Base-by-base conservation (phyloP, 148 eudicot genomes). In the Amaranthus cruentus region DNA sequence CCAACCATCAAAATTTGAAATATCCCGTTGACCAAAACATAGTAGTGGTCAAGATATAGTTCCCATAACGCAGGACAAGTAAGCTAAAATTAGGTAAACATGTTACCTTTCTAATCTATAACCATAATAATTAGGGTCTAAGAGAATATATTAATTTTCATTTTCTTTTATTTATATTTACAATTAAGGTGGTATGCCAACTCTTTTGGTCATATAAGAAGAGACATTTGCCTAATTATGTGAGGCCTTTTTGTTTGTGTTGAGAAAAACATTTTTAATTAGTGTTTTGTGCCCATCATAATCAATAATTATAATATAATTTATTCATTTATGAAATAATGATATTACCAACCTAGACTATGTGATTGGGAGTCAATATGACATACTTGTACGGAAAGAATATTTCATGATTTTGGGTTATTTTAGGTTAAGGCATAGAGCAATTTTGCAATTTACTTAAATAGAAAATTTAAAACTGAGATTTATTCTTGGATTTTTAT, bases 171-270 rank as follows among this genome's bases (percentile, higher is more conserved):
- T 28, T 28, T 28, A 28, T 28, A 28, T 0, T 28, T 28, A 28
- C 38, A 28, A 28, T 28, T 10, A 3, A 0, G 11, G 49, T 42
- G 62, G 49, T 59, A 12, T 62, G 43, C 65, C 47, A 78, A 51
- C 48, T 28, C 5, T 55, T 57, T 69, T 69, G 80, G 80, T 69
- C 72, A 74, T 53, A 47, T 60, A 55, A 62, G 14, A 52, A 59
- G 79, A 67, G 82, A 83, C 87, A 86, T 70, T 66, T 81, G 84
- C 85, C 78, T 71, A 77, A 86, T 74, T 78, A 73, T 76, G 70
- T 63, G 82, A 70, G 70, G 75, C 71, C 63, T 47, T 77, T 55
- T 70, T 83, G 91, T 70, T 80, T 43, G 72, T 63, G 68, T 80
- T 59, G 71, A 77, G 64, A 64, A 81, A 77, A 75, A 79, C 92